Evolutionary conservation across 2,329 filamentous ascomycete species (phyloP).

Genomic region (Biscogniauxia sp.): DNA sequence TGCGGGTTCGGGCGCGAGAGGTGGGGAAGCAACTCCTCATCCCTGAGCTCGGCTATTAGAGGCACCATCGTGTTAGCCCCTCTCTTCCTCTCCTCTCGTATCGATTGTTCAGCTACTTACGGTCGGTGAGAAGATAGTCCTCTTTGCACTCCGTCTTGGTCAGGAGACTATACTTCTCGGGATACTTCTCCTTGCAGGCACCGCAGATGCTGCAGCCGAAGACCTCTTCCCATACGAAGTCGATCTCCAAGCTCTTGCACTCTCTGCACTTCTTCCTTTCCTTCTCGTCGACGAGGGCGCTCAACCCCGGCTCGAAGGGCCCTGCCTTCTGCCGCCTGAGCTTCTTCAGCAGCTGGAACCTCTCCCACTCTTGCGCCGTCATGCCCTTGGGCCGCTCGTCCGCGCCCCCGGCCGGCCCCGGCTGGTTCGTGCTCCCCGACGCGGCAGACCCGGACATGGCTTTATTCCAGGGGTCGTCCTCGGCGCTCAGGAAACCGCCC

Average conservation of each 20-base stretch:
- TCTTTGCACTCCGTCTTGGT: slow-evolving; percentile 96
- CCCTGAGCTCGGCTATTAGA: slow-evolving; percentile 75
- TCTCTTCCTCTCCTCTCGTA: neutral
- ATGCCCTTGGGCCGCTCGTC: slow-evolving; percentile 79
- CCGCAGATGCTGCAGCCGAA: slow-evolving; percentile 75
- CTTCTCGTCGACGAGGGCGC: slow-evolving; percentile 62
- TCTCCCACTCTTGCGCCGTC: slow-evolving; percentile 89
- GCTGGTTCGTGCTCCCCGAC: slow-evolving; percentile 16
- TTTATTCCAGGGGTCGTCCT: slow-evolving; percentile 88
- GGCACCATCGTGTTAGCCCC: slow-evolving; percentile 8
- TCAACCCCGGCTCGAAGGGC: slow-evolving; percentile 87
- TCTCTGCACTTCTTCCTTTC: slow-evolving; percentile 77
- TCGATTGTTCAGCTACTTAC: slow-evolving; percentile 47
- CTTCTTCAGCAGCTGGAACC: slow-evolving; percentile 70
- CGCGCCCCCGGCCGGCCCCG: slow-evolving; percentile 35
- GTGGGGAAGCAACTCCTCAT: slow-evolving; percentile 81
- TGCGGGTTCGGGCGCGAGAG: slow-evolving; percentile 90
- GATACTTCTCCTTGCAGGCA: slow-evolving; percentile 81
- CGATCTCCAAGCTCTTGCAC: slow-evolving; percentile 81
- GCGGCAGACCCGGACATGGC: slow-evolving; percentile 58
- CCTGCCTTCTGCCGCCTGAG: slow-evolving; percentile 73
- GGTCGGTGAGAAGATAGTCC: slow-evolving; percentile 92
- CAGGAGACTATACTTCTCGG: slow-evolving; percentile 90
- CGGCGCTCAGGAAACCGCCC: slow-evolving; percentile 85
- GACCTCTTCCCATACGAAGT: slow-evolving; percentile 90